Base-by-base conservation (phyloP, 1,139 yeast species). In the Pneumocystis jirovecii region DNA sequence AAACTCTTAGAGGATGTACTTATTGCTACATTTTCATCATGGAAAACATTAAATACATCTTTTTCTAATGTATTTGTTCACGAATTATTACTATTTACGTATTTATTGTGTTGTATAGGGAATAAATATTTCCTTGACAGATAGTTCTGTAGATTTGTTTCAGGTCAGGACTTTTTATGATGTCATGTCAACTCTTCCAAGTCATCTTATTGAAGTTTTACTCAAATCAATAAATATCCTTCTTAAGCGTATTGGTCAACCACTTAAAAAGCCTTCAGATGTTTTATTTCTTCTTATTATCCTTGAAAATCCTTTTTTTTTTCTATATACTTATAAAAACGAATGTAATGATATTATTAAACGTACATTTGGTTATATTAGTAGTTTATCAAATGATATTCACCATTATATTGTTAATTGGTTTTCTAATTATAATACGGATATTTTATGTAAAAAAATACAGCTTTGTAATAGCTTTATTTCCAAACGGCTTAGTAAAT, bases 341-440 rank as follows among this genome's bases (percentile, higher is more conserved):
- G 50, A 19, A 37, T 39, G 44, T 61, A 65, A n/a, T 35, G 25
- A 87, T 64, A 78, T 89, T 2, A 72, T 85, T 34, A 87, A 86
- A 71, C 77, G 91, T 63, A 75, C 83, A 2, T 76, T 88, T 57
- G 96, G 96, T 0, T 76, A 86, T 4, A 70, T 89, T 63, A 79
- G 93, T 0, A 80, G 84, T 69, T 71, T 81, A 3, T 78, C 80
- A 42, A 73, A 79, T 2, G 70, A 75, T 0, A 72, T 76, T 15
- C 73, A 81, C 1, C 81, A 80, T 60, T 80, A 81, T 69, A 72
- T 86, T 45, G 78, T 83, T 1, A 80, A 82, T 68, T 86, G 89
- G 87, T 86, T 70, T 79, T 85, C 6, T 76, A 80, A 64, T 74
- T 79, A 45, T 72, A 82, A 0, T 64, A 68, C 0, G 72, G 72